These are phyloP conservation scores for Podaxis sp. DNA, from an alignment of 768 basidiomycete genomes.

Conservation along the genomic window DNA sequence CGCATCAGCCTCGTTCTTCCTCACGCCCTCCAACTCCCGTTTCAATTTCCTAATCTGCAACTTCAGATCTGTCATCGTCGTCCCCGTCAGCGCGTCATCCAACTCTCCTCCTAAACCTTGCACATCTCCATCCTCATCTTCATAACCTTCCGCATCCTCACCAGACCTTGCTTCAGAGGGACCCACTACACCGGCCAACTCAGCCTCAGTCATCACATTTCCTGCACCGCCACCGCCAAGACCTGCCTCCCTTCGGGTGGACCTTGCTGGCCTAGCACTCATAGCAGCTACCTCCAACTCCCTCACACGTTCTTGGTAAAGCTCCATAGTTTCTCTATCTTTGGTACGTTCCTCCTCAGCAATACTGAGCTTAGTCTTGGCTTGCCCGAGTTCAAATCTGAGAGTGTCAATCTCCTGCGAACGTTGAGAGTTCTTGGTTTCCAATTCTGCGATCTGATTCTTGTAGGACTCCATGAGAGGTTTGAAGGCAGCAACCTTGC, in stretches of 20 bases:
- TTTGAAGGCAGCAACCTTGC: constrained; percentile 81
- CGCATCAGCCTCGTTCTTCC: constrained; percentile 71
- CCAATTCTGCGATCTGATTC: constrained; percentile 76
- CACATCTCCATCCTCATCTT: constrained; percentile 29
- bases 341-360: constrained; percentile 64
- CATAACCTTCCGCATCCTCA: constrained; percentile 32
- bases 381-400: constrained; percentile 74
- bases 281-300: constrained; percentile 77
- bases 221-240: constrained; percentile 25
- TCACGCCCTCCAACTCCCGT: constrained; percentile 72
- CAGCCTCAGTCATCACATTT: not conserved
- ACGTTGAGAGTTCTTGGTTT: constrained; percentile 60
- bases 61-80: constrained; percentile 90
- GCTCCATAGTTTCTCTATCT: constrained; percentile 80
- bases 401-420: constrained; percentile 70
- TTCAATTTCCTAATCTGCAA: constrained; percentile 78
- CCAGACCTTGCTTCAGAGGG: not conserved
- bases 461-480: constrained; percentile 93
- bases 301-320: constrained; percentile 86
- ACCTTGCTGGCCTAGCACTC: constrained; percentile 21
- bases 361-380: constrained; percentile 63
- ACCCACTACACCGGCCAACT: not conserved
- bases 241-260: constrained; percentile 20
- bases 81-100: constrained; percentile 80
- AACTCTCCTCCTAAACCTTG: constrained; percentile 80